Conservation (phyloP, 768 basidiomycete species). For the Rhodotorula toruloides region DNA sequence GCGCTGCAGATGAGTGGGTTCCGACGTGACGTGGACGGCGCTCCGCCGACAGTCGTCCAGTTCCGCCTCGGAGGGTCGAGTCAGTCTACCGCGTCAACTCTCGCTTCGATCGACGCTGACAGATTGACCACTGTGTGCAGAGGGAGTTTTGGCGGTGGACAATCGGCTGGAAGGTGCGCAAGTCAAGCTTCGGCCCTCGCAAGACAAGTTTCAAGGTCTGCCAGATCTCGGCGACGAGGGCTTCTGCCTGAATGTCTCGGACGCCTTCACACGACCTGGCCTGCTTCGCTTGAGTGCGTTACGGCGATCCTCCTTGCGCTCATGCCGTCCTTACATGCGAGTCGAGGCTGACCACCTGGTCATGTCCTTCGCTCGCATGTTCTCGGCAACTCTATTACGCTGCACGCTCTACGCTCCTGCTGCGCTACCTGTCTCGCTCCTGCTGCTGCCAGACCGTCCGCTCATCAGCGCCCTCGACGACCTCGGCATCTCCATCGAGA, state of each 20-base stretch:
- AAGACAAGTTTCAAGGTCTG: slow-evolving; percentile 12
- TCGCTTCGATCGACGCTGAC: too few species aligned
- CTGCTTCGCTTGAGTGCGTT: slow-evolving; percentile 10
- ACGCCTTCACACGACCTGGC: slow-evolving; percentile 10
- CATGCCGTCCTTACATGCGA: neutral
- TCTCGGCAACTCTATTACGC: neutral
- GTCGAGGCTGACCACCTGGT: neutral
- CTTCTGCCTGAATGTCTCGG: slow-evolving; percentile 17
- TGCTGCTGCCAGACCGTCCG: slow-evolving; percentile 11
- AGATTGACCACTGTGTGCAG: neutral
- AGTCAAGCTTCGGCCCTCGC: slow-evolving; percentile 1
- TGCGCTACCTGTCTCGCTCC: neutral
- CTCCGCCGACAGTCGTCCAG: slow-evolving; percentile 19
- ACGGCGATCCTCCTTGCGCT: too few species aligned
- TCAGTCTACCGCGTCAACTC: neutral
- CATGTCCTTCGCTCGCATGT: too few species aligned
- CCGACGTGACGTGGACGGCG: neutral
- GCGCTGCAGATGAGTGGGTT: neutral
- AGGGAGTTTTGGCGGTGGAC: slow-evolving; percentile 25
- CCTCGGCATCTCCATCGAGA: slow-evolving; percentile 58
- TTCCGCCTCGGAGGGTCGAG: slow-evolving; percentile 22
- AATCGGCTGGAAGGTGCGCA: neutral
- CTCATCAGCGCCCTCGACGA: slow-evolving; percentile 55
- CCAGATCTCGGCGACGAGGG: neutral
- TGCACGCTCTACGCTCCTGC: neutral